Percentiles rank a stretch among this genome's conserved stretches.
phyloP scores from a whole-genome alignment of 805 yeast genomes.

The Candida verbasci region DNA sequence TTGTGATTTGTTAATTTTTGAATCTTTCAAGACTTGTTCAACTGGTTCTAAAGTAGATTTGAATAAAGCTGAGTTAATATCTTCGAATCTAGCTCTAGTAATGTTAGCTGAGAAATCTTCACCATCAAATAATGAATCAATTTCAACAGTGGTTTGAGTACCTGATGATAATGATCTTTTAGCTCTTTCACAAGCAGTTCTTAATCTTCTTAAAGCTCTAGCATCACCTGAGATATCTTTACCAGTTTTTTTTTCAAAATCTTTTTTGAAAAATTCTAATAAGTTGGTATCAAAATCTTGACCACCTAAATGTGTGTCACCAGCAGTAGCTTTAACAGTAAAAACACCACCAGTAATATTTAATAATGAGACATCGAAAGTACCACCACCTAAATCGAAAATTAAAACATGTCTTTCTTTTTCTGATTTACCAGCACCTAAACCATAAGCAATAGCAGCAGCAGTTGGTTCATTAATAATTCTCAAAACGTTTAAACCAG shows the following conservation, averaged over 20 bases:
- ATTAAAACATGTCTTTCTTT: conserved; percentile 70
- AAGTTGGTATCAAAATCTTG: conserved; percentile 50
- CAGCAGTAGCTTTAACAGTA: conserved; percentile 87
- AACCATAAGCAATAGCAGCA: conserved; percentile 96
- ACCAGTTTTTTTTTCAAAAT: conserved; percentile 45
- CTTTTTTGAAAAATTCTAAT: conserved; percentile 43
- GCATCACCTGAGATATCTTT: conserved; percentile 43
- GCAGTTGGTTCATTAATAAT: conserved; percentile 67
- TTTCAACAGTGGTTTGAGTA: conserved; percentile 47
- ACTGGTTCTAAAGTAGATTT: conserved; percentile 48
- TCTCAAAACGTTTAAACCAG: conserved; percentile 47
- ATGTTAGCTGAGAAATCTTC: conserved; percentile 47
- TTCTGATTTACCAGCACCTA: conserved; percentile 65
- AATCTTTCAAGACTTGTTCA: conserved; percentile 46
- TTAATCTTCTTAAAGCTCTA: conserved; percentile 48
- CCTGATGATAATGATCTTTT: conserved; percentile 48
- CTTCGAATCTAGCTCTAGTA: conserved; percentile 50
- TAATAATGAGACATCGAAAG: conserved; percentile 91
- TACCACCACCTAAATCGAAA: conserved; percentile 97
- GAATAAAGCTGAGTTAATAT: conserved; percentile 46
- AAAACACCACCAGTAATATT: conserved; percentile 94
- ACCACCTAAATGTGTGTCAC: conserved; percentile 52
- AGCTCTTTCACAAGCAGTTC: conserved; percentile 51
- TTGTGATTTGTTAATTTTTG: conserved; percentile 36
- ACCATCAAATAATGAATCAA: conserved; percentile 47